Base-by-base conservation (phyloP, 208 protist genomes). In the Acanthamoeba sp. region DNA sequence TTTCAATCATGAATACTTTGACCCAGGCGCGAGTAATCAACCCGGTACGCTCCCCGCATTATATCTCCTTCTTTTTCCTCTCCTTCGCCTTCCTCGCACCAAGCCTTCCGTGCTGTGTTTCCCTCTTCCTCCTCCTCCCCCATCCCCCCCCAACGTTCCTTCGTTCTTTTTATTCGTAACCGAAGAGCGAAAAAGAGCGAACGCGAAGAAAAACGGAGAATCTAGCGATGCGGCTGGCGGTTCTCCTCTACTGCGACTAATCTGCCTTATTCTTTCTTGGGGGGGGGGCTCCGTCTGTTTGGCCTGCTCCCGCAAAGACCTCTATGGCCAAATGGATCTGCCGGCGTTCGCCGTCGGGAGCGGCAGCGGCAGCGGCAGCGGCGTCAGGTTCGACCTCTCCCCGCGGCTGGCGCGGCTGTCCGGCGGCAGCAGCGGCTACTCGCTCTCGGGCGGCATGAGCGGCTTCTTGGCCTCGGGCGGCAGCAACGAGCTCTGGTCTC, bases 401-500 rank as follows among this genome's bases (percentile, higher is more conserved):
- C 73, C 73, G 1, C 73, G 73, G 1, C 73, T 84, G 40, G 64
- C 64, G 16, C 42, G 73, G 6, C 73, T 84, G 16, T 84, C 73
- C 14, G 73, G 73, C 14, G 73, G 73, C 9, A 84, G 73, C 73
- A 84, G 73, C 42, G 73, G 73, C 14, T 55, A 29, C 42, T 84
- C 40, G 6, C 38, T 45, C 73, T 52, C 42, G 10, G 42, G 73
- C 73, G 73, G 73, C 42, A 7, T 22, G 34, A 42, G 69, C 69
- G 69, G 69, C 29, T 80, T 80, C n/a, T 14, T 36, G 48, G 48
- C 4, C 48, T 52, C 48, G 29, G 29, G 34, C 69, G 69, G 73
- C 73, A 52, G 73, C 42, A 34, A 34, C 73, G 73, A 84, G 20
- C 12, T 84, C 36, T 84, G 73, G 73, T 34, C 29, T 18, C 29